phyloP scores from a whole-genome alignment of 2,329 filamentous ascomycete species.

The Botrytis fabae region DNA sequence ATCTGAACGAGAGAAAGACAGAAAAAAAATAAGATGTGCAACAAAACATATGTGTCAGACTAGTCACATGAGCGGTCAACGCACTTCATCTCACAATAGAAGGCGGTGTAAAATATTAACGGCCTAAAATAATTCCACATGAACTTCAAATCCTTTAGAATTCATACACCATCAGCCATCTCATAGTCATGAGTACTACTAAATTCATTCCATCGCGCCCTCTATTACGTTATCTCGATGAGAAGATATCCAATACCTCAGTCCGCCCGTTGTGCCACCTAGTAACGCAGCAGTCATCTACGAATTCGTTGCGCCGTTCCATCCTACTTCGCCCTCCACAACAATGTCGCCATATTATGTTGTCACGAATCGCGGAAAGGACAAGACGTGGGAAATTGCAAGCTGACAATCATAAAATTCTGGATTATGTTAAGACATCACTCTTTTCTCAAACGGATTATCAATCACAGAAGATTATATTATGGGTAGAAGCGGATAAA shows the following conservation, averaged over 20 bases:
- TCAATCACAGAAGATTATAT: not conserved
- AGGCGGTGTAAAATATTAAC: not conserved
- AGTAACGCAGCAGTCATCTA: not conserved
- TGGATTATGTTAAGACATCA: not conserved
- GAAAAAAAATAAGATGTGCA: not conserved
- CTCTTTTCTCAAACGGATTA: not conserved
- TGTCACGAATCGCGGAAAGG: not conserved
- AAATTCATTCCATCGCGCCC: conserved; percentile 8
- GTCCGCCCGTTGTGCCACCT: not conserved
- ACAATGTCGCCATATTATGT: conserved; percentile 7
- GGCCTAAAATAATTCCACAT: not conserved
- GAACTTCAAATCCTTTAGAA: not conserved
- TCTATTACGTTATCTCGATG: not conserved
- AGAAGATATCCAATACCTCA: not conserved
- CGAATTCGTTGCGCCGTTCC: conserved; percentile 4
- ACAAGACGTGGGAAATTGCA: not conserved
- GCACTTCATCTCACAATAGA: not conserved
- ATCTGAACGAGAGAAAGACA: not conserved
- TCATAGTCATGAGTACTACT: conserved; percentile 1
- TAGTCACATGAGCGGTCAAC: not conserved
- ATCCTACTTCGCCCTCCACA: conserved; percentile 2
- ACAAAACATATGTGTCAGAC: not conserved
- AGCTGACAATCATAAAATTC: conserved; percentile 5
- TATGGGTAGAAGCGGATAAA: conserved; percentile 6
- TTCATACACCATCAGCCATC: not conserved